Percentiles rank a stretch among this genome's conserved stretches.
Evolutionary conservation across 2,329 filamentous ascomycete genomes (phyloP).

Genomic region (Diatrype stigma): DNA sequence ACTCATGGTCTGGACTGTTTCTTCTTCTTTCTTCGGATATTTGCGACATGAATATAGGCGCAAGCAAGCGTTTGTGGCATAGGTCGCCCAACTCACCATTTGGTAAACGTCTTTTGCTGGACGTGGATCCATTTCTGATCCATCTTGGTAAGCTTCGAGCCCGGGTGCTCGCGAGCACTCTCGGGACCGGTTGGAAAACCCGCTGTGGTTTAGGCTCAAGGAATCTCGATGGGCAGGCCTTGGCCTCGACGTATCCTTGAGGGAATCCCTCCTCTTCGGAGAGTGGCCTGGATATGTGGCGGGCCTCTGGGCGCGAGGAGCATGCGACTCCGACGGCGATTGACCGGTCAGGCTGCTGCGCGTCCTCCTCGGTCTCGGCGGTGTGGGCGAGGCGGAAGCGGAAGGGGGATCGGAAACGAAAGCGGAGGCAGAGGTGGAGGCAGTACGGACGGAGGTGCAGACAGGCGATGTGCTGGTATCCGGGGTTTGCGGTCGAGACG

Average conservation of each 20-base stretch:
- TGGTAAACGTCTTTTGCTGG: conserved; percentile 98
- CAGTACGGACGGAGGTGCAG: neutral
- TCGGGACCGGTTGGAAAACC: conserved; percentile 39
- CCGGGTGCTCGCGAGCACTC: conserved; percentile 42
- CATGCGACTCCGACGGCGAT: conserved; percentile 38
- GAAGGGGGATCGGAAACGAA: conserved; percentile 14
- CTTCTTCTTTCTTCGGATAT: too few relatives aligned
- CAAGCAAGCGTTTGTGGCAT: neutral
- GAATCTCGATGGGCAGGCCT: conserved; percentile 31
- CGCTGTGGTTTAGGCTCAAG: conserved; percentile 33
- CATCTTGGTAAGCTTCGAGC: conserved; percentile 50
- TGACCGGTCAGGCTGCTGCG: conserved; percentile 15
- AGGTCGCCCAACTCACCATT: conserved; percentile 61
- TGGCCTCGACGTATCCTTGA: conserved; percentile 22
- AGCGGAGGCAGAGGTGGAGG: neutral
- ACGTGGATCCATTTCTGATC: conserved; percentile 71
- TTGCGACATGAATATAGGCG: conserved; percentile 1
- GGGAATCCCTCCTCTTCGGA: conserved; percentile 20
- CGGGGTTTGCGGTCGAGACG: too few relatives aligned
- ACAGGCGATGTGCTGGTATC: too few relatives aligned
- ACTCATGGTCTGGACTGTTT: too few relatives aligned
- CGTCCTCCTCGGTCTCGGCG: conserved; percentile 17
- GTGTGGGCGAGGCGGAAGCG: conserved; percentile 11
- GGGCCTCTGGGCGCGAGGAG: conserved; percentile 41
- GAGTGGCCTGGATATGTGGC: conserved; percentile 30